These are phyloP conservation scores for Aspergillus caelatus DNA, from an alignment of 2,329 filamentous ascomycete genomes.

Conservation along the genomic window DNA sequence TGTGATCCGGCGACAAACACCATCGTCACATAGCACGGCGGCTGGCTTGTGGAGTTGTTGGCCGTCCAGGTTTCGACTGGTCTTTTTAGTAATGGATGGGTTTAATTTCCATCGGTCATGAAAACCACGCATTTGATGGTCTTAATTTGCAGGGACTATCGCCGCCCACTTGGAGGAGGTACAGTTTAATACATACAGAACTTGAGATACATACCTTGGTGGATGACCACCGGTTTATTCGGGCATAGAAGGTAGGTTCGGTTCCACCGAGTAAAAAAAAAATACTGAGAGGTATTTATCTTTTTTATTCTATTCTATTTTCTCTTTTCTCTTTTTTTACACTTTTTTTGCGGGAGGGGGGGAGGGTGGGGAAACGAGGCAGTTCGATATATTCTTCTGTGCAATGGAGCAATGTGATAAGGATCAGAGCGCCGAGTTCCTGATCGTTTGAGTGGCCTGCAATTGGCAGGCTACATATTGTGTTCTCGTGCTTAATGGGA, in stretches of 20 bases:
- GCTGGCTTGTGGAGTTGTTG: conserved; percentile 3
- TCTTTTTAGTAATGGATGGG: background rate
- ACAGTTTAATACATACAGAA: background rate
- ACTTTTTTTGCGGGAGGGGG: background rate
- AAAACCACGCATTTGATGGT: background rate
- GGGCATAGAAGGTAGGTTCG: background rate
- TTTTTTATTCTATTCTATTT: too few relatives aligned
- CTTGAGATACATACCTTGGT: background rate
- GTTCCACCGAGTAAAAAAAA: background rate
- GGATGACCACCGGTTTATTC: background rate
- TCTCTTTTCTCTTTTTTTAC: background rate
- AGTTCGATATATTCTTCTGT: background rate
- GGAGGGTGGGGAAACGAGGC: background rate
- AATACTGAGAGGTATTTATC: background rate
- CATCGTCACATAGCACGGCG: conserved; percentile 3
- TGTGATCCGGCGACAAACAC: conserved; percentile 2
- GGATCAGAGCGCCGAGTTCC: background rate
- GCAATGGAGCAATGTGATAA: background rate
- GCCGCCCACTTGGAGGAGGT: background rate
- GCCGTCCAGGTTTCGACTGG: background rate
- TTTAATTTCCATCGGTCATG: background rate
- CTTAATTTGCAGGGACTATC: background rate
- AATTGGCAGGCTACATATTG: background rate
- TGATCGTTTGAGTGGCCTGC: background rate
- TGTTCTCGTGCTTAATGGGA: background rate